Evolutionary conservation across 2,329 filamentous ascomycete species (phyloP).

Genomic region (Colletotrichum magnum): DNA sequence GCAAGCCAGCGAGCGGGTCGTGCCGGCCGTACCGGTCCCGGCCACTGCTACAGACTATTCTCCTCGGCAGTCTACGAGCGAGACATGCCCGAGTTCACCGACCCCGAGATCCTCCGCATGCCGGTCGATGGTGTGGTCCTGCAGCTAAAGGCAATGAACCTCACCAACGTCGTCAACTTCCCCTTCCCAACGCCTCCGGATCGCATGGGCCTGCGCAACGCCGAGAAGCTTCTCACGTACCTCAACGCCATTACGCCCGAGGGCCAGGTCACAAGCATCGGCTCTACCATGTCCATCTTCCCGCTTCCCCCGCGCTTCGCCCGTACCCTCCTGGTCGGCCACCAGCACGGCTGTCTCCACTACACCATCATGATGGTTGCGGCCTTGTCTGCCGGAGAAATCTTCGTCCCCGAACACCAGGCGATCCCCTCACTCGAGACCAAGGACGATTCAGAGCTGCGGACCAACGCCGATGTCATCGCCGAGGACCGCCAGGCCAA

Average conservation of each 20-base stretch:
- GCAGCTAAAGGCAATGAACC: slow-evolving; percentile 94
- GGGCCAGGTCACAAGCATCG: slow-evolving; percentile 84
- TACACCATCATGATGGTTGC: slow-evolving; percentile 92
- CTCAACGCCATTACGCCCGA: slow-evolving; percentile 82
- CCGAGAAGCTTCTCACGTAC: slow-evolving; percentile 89
- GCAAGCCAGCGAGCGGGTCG: slow-evolving; percentile 92
- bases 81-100: slow-evolving; percentile 87
- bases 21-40: slow-evolving; percentile 94
- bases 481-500: slow-evolving; percentile 79
- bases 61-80: slow-evolving; percentile 94
- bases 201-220: slow-evolving; percentile 80
- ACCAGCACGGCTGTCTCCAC: slow-evolving; percentile 84
- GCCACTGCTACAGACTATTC: slow-evolving; percentile 95
- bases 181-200: slow-evolving; percentile 95
- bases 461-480: slow-evolving; percentile 77
- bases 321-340: slow-evolving; percentile 90
- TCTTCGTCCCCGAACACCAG: slow-evolving; percentile 88
- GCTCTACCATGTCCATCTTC: slow-evolving; percentile 87
- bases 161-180: slow-evolving; percentile 92
- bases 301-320: slow-evolving; percentile 92
- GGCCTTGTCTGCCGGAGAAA: slow-evolving; percentile 87
- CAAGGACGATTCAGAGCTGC: slow-evolving; percentile 63
- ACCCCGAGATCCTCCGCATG: slow-evolving; percentile 90
- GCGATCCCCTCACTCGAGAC: slow-evolving; percentile 72
- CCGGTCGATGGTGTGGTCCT: slow-evolving; percentile 94